A percentile compares a stretch with the other conserved stretches of the same genome.
Conservation (phyloP, 768 basidiomycete species). For the Ramaria sp. region DNA sequence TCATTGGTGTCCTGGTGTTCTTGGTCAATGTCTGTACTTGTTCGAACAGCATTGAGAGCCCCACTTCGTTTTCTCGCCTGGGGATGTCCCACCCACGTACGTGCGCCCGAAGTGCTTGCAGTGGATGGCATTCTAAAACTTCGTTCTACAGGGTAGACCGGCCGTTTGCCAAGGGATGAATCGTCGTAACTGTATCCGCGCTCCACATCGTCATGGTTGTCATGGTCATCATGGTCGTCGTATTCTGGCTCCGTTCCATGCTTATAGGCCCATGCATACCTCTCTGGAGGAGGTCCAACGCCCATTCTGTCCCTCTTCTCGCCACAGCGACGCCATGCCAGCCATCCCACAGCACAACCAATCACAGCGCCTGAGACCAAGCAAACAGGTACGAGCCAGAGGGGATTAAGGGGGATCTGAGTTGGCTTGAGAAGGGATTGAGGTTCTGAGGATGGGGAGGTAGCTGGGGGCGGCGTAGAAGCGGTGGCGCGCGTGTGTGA, state of each 20-base stretch:
- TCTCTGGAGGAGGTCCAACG: not conserved
- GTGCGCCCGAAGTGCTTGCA: slow-evolving; percentile 1
- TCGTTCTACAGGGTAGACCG: not conserved
- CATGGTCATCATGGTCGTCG: not conserved
- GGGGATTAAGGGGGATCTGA: not conserved
- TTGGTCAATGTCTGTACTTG: not conserved
- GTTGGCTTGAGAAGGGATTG: not conserved
- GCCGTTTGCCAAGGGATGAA: not conserved
- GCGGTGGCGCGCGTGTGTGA: not conserved
- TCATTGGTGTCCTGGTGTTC: not conserved
- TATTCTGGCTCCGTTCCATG: not conserved
- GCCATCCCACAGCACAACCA: not conserved
- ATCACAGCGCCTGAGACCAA: not conserved
- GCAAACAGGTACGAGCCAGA: not conserved
- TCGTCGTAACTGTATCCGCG: not conserved
- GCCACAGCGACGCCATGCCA: not conserved
- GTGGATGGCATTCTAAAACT: not conserved
- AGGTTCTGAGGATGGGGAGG: not conserved
- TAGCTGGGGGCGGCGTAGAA: not conserved
- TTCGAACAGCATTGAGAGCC: not conserved
- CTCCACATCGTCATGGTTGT: not conserved
- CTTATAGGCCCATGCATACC: not conserved
- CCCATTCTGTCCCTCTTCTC: not conserved
- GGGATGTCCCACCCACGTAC: not conserved
- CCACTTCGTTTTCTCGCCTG: not conserved